phyloP scores from a whole-genome alignment of 306 rosid species.

The Glycine soja region DNA sequence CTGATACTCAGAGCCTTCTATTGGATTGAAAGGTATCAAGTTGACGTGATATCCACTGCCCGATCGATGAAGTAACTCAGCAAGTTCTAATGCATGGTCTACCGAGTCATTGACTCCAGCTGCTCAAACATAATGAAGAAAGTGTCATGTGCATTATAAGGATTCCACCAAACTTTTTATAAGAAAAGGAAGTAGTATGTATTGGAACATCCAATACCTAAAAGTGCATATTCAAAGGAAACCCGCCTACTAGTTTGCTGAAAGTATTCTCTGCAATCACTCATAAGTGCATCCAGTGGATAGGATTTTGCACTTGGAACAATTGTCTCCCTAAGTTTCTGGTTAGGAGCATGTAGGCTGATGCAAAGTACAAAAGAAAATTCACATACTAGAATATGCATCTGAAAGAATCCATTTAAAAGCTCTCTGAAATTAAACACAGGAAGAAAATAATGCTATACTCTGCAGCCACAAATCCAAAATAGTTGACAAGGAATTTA shows the following conservation, averaged over 20 bases:
- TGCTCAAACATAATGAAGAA: conserved; percentile 56
- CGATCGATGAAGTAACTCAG: conserved; percentile 74
- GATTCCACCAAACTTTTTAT: conserved; percentile 36
- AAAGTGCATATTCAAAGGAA: conserved; percentile 92
- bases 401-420: conserved; percentile 35
- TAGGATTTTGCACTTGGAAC: conserved; percentile 98
- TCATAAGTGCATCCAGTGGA: conserved; percentile 86
- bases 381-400: conserved; percentile 21
- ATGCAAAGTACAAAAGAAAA: conserved; percentile 42
- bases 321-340: conserved; percentile 89
- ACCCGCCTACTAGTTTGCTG: conserved; percentile 79
- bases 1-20: conserved; percentile 85
- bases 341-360: conserved; percentile 98
- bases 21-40: conserved; percentile 95
- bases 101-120: conserved; percentile 93
- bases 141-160: conserved; percentile 22
- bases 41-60: conserved; percentile 83
- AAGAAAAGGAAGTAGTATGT: background rate
- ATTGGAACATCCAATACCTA: conserved; percentile 66
- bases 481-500: background rate
- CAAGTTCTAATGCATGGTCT: conserved; percentile 87
- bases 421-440: conserved; percentile 12
- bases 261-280: conserved; percentile 82
- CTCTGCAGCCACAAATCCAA: conserved; percentile 18
- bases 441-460: background rate